Percentiles rank a stretch among this genome's conserved stretches.
These are phyloP conservation scores for Brassica juncea DNA, from an alignment of 345 rosid genomes.

Conservation along the genomic window DNA sequence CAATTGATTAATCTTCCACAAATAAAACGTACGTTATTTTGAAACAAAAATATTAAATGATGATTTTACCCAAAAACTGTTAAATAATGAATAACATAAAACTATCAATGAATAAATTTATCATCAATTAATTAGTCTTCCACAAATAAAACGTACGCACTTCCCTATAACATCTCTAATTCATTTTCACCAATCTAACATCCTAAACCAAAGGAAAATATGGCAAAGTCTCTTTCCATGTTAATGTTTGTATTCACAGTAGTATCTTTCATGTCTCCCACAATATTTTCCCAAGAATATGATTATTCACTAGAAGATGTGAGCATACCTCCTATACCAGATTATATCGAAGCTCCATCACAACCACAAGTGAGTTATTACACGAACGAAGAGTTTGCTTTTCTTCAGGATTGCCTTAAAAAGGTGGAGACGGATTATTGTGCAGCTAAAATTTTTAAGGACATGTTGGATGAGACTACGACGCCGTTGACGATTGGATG, in stretches of 20 bases:
- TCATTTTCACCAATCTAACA: not conserved
- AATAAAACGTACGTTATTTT: not conserved
- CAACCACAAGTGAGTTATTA: not conserved
- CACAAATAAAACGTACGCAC: not conserved
- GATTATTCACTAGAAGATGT: not conserved
- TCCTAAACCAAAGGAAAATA: not conserved
- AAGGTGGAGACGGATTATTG: not conserved
- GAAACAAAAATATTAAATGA: not conserved
- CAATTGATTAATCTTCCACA: not conserved
- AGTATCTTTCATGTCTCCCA: not conserved
- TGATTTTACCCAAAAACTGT: not conserved
- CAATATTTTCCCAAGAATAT: not conserved
- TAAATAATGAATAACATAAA: not conserved
- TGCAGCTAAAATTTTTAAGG: not conserved
- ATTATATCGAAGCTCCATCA: not conserved
- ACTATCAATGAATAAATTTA: not conserved
- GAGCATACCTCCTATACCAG: not conserved
- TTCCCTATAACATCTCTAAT: not conserved
- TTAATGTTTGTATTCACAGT: not conserved
- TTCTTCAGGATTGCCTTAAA: not conserved
- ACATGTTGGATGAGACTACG: not conserved
- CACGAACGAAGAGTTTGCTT: not conserved
- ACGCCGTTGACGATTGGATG: not conserved
- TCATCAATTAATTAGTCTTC: not conserved
- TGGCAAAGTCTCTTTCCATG: not conserved